phyloP scores from a whole-genome alignment of 768 basidiomycete species.

The Tulasnella sp. region DNA sequence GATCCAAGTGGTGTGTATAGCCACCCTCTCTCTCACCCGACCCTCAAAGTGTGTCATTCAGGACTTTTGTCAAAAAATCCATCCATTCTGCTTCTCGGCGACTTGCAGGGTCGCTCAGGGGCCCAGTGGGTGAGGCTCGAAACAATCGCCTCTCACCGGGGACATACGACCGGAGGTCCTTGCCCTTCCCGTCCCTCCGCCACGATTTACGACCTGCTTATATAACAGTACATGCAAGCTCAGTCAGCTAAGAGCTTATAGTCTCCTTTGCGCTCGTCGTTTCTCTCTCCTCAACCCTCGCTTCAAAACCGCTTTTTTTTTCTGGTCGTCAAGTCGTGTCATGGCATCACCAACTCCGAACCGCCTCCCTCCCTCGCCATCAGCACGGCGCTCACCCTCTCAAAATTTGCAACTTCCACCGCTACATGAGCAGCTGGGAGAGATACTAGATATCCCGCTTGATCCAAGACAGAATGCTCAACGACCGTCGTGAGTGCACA shows the following conservation, averaged over 20 bases:
- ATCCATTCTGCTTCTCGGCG: background rate
- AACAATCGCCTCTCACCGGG: slow-evolving; percentile 1
- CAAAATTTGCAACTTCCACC: background rate
- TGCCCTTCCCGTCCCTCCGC: slow-evolving; percentile 6
- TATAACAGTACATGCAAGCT: background rate
- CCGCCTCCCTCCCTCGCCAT: background rate
- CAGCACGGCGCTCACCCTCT: background rate
- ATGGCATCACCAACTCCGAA: slow-evolving; percentile 6
- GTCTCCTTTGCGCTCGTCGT: background rate
- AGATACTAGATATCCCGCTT: background rate
- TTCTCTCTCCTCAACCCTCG: background rate
- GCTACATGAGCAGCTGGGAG: background rate
- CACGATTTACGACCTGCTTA: background rate
- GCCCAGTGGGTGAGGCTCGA: slow-evolving; percentile 4
- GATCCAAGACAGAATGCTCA: background rate
- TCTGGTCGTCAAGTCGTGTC: background rate
- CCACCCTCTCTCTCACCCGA: background rate
- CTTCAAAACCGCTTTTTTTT: slow-evolving; percentile 2
- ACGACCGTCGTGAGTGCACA: background rate
- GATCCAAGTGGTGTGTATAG: background rate
- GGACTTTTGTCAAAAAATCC: background rate
- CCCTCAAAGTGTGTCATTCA: background rate
- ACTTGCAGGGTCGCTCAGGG: slow-evolving; percentile 11
- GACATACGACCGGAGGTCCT: slow-evolving; percentile 5
- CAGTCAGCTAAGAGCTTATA: background rate